Conservation (phyloP, 2,329 filamentous ascomycete species). For the Xylariaceae sp. region DNA sequence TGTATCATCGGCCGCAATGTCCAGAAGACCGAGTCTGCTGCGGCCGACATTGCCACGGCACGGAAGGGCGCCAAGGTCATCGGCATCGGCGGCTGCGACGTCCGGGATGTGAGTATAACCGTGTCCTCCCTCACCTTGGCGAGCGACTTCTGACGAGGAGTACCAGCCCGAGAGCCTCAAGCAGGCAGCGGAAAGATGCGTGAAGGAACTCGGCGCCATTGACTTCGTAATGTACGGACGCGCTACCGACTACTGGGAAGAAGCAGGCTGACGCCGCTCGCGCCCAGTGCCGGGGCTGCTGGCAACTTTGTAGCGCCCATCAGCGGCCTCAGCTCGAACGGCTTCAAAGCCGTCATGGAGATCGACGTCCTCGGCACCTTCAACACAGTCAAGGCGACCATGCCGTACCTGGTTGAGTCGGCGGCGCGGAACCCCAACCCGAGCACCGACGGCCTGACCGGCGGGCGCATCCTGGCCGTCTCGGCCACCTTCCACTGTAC, state of each 20-base stretch:
- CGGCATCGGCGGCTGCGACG: conserved; percentile 73
- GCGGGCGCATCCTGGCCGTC: conserved; percentile 82
- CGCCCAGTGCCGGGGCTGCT: conserved; percentile 78
- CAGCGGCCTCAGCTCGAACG: conserved; percentile 73
- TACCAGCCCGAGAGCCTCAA: conserved; percentile 55
- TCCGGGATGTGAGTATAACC: conserved; percentile 60
- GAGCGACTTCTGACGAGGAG: conserved; percentile 4
- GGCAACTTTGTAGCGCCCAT: conserved; percentile 93
- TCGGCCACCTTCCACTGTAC: conserved; percentile 90
- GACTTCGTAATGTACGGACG: conserved; percentile 87
- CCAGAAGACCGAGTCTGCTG: conserved; percentile 76
- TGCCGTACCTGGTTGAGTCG: conserved; percentile 75
- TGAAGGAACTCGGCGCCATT: conserved; percentile 74
- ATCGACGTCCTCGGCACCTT: conserved; percentile 92
- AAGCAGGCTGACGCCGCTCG: no score
- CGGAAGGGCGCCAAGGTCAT: conserved; percentile 76
- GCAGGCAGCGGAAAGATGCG: conserved; percentile 70
- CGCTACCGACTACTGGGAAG: no score
- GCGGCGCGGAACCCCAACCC: conserved; percentile 54
- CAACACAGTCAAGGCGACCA: conserved; percentile 87
- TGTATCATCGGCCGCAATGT: conserved; percentile 88
- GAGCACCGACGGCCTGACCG: conserved; percentile 55
- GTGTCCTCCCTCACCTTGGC: no score
- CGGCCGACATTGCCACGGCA: conserved; percentile 73
- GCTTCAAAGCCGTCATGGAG: conserved; percentile 91